Percentiles rank a stretch among this genome's conserved stretches.
Conservation (phyloP, 148 eudicot species). For the Heliamphora exappendiculata region DNA sequence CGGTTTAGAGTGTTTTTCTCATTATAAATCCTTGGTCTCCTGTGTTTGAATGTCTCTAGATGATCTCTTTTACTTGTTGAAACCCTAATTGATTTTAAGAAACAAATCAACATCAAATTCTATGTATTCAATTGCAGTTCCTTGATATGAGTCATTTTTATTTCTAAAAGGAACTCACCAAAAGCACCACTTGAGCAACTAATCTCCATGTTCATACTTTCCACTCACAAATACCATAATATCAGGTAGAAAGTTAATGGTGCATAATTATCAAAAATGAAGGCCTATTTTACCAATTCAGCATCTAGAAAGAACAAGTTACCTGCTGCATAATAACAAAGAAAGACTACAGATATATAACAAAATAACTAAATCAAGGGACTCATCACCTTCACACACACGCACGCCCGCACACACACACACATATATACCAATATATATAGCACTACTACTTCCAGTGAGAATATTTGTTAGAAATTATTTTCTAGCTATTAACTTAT, state of each 20-base stretch:
- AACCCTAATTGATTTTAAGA: too few relatives aligned
- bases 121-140: not conserved
- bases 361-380: conserved; percentile 2
- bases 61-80: too few relatives aligned
- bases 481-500: too few relatives aligned
- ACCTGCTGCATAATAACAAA: not conserved
- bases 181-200: not conserved
- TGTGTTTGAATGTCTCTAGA: too few relatives aligned
- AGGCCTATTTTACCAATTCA: not conserved
- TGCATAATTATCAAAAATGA: not conserved
- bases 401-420: too few relatives aligned
- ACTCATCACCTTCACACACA: not conserved
- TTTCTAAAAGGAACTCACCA: not conserved
- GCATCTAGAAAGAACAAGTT: not conserved
- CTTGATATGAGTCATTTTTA: not conserved
- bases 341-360: not conserved
- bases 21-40: too few relatives aligned
- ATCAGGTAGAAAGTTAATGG: not conserved
- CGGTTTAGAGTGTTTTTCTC: not conserved
- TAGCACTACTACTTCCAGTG: not conserved
- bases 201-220: not conserved
- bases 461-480: not conserved
- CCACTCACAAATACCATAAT: not conserved
- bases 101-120: too few relatives aligned
- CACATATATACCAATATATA: not conserved